These are phyloP conservation scores for Quercus ilex DNA, from an alignment of 306 rosid genomes.

Conservation along the genomic window DNA sequence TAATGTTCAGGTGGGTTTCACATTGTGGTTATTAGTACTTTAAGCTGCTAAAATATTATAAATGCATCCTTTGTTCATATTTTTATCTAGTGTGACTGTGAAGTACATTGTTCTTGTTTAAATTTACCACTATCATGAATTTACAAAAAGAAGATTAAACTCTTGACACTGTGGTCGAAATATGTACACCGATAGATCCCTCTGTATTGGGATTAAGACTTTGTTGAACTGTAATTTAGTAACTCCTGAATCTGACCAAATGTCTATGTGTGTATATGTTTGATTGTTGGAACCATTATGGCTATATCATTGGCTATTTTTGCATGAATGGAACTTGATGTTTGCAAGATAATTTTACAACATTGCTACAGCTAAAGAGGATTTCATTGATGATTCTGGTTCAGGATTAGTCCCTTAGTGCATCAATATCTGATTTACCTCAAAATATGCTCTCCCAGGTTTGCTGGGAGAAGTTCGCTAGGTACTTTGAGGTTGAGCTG, in stretches of 20 bases:
- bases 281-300: neutral
- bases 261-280: no score
- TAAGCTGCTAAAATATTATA: neutral
- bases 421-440: neutral
- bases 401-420: neutral
- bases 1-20: constrained; percentile 71
- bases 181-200: neutral
- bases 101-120: neutral
- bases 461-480: constrained; percentile 95
- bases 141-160: neutral
- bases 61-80: neutral
- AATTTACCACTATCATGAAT: neutral
- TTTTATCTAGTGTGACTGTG: neutral
- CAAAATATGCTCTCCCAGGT: constrained; percentile 44
- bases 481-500: constrained; percentile 95
- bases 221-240: constrained; percentile 26
- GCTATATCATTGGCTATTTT: neutral
- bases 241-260: no score
- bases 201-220: neutral
- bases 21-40: neutral
- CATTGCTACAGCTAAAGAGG: no score
- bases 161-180: neutral
- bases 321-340: neutral
- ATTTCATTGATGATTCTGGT: neutral
- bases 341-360: neutral